Evolutionary conservation across 345 rosid species (phyloP), one percentile per base, ranked within the genome.

Genomic region (Syzygium aromaticum): DNA sequence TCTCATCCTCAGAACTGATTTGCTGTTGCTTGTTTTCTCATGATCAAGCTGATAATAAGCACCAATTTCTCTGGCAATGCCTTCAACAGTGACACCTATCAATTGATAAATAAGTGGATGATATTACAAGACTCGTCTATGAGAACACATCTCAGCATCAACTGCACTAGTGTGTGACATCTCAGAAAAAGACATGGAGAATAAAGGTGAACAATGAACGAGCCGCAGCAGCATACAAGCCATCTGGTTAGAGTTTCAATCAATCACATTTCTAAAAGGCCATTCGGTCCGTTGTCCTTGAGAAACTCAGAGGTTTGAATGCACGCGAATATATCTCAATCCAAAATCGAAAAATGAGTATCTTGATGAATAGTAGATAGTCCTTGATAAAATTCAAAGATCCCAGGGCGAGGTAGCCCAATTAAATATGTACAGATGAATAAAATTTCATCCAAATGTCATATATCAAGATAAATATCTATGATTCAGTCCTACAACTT

Each of bases 11-110:
- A 86, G 49, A 49, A 25, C 80, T 38, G 92, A 85, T 63, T 67
- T 87, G 61, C 84, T 86, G 89, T 78, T 85, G 86, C 90, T 90
- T 73, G 51, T 87, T 86, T 90, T 86, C 61, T 90, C 91, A 85
- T 83, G 89, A 89, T 93, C 92, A 84, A 87, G 88, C 87, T 92
- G 88, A 87, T 93, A 93, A 89, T 90, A 92, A 85, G 83, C 86
- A 84, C 90, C 87, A 63, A 95, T 64, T 89, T 92, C 93, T 88
- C 59, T 90, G 57, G 93, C 83, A 87, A 97, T 90, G 84, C 95
- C 97, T 92, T 94, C 97, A 84, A 88, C 91, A 54, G 96, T 90
- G 86, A 93, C 93, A 94, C 93, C 97, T 96, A 90, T 56, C 87
- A 49, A 91, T 87, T 54, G 25, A 86, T 27, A 51, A 57, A 86